Percentiles rank a stretch among this genome's conserved stretches.
Conservation (phyloP, 805 yeast genomes). For the Ogataea naganishii region DNA sequence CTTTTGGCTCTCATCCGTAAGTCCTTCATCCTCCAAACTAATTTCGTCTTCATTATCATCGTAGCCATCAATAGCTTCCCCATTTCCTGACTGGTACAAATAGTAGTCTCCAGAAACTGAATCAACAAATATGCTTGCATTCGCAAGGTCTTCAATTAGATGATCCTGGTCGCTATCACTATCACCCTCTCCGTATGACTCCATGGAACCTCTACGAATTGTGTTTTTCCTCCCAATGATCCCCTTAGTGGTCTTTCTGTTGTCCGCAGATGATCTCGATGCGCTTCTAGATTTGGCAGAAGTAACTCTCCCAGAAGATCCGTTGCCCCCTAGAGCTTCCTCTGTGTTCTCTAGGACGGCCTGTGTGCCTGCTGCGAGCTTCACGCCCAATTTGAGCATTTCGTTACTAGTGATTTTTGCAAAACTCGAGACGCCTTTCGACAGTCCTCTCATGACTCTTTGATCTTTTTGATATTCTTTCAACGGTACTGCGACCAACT, state of each 20-base stretch:
- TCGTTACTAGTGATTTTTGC: conserved; percentile 76
- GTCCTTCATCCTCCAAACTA: conserved; percentile 3
- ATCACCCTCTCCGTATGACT: conserved; percentile 1
- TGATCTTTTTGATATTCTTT: conserved; percentile 71
- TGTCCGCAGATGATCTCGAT: no score
- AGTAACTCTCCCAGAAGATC: conserved; percentile 38
- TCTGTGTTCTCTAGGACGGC: conserved; percentile 73
- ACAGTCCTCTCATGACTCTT: conserved; percentile 55
- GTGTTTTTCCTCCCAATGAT: conserved; percentile 1
- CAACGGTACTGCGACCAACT: conserved; percentile 64
- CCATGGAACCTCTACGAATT: conserved; percentile 1
- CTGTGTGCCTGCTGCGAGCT: conserved; percentile 83
- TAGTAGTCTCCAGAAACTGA: conserved; percentile 1
- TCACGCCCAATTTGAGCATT: conserved; percentile 72
- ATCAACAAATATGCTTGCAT: conserved; percentile 2
- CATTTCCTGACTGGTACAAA: conserved; percentile 4
- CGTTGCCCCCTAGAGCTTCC: conserved; percentile 68
- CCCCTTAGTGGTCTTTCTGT: no score
- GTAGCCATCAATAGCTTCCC: conserved; percentile 12
- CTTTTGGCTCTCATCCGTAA: conserved; percentile 26
- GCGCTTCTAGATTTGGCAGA: conserved; percentile 6
- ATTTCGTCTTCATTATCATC: conserved; percentile 15
- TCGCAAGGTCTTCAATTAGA: conserved; percentile 1
- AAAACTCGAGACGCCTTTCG: conserved; percentile 67
- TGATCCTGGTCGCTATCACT: conserved; percentile 6